These are phyloP conservation scores for Cryptococcus sp. DNA, from an alignment of 1,284 basidiomycete species.

Conservation along the genomic window DNA sequence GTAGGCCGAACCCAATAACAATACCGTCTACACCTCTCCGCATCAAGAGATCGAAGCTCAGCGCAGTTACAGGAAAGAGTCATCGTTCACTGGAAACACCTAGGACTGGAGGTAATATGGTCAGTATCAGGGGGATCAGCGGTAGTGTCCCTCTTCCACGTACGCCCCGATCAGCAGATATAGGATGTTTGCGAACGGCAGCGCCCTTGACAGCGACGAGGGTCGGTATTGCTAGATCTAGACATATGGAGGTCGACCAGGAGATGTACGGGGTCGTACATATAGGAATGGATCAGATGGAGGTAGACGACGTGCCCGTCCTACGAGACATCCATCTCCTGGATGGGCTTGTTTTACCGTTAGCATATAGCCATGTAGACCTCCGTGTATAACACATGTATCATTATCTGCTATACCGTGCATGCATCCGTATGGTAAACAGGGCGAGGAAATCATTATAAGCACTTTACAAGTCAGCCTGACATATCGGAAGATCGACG, in stretches of 20 bases:
- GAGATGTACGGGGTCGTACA: neutral
- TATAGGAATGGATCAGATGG: neutral
- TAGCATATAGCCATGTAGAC: too few species aligned
- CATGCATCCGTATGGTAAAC: too few species aligned
- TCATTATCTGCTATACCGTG: too few species aligned
- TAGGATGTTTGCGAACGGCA: neutral
- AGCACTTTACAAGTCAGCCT: too few species aligned
- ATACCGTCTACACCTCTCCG: neutral
- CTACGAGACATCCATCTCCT: neutral
- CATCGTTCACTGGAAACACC: too few species aligned
- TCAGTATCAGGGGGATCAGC: too few species aligned
- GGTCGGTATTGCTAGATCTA: neutral
- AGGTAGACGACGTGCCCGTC: neutral
- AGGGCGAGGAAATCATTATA: too few species aligned
- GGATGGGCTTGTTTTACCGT: neutral
- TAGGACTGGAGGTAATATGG: too few species aligned
- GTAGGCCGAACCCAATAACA: neutral
- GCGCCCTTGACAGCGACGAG: neutral
- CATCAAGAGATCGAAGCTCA: neutral
- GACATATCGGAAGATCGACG: too few species aligned
- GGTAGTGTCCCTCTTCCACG: slow-evolving; percentile 2
- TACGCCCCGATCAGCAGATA: neutral
- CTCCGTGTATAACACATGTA: too few species aligned
- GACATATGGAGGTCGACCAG: neutral
- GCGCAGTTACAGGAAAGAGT: too few species aligned